Percentiles rank a stretch among this genome's conserved stretches.
Evolutionary conservation across 257 asterid species (phyloP).

Genomic region (Solanum sejunctum): DNA sequence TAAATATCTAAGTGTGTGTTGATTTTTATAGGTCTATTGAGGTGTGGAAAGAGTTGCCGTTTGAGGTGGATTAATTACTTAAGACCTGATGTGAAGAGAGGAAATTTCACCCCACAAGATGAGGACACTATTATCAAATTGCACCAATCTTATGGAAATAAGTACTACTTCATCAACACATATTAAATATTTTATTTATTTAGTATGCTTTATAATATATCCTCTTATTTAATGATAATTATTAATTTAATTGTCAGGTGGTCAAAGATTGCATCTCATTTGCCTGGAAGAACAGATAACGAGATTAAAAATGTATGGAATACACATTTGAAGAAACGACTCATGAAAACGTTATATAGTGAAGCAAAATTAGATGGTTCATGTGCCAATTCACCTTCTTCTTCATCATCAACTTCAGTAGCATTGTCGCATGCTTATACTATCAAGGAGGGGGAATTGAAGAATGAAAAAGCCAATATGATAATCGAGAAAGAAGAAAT

Average conservation of each 20-base stretch:
- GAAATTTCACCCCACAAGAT: constrained; percentile 53
- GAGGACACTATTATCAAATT: constrained; percentile 48
- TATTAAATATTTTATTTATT: too few species aligned
- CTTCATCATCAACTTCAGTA: constrained; percentile 1
- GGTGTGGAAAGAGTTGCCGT: constrained; percentile 81
- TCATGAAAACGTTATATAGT: not conserved
- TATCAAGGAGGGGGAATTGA: not conserved
- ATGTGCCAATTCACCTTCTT: not conserved
- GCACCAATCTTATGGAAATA: constrained; percentile 51
- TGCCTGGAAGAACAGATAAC: constrained; percentile 73
- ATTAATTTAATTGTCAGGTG: constrained; percentile 26
- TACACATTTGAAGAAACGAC: constrained; percentile 49
- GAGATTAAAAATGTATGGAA: constrained; percentile 82
- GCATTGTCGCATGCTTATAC: not conserved
- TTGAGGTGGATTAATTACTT: constrained; percentile 81
- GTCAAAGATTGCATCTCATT: constrained; percentile 60
- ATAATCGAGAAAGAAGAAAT: not conserved
- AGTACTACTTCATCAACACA: not conserved
- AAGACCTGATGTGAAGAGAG: constrained; percentile 68
- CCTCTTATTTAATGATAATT: not conserved
- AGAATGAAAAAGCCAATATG: not conserved
- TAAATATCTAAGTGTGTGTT: not conserved
- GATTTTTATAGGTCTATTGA: constrained; percentile 31
- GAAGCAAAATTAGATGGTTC: not conserved
- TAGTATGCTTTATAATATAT: too few species aligned